phyloP scores from a whole-genome alignment of 129 eudicot genomes.

The Flaveria sonorensis region DNA sequence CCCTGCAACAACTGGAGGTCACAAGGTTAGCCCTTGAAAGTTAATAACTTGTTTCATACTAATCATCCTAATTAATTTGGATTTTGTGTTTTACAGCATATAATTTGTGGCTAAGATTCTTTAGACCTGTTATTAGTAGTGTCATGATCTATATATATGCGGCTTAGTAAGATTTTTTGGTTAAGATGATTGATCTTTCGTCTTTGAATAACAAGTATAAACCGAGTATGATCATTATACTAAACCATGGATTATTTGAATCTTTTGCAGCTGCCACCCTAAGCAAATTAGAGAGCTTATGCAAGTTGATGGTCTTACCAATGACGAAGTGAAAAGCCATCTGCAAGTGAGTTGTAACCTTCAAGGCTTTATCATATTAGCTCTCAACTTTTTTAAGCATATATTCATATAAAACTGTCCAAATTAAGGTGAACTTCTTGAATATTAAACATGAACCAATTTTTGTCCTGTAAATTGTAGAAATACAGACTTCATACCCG shows the following conservation, averaged over 20 bases:
- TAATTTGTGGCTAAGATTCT: conserved; percentile 11
- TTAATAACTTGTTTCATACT: conserved; percentile 10
- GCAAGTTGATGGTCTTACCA: conserved; percentile 93
- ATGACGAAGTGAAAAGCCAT: conserved; percentile 99
- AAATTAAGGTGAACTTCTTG: conserved; percentile 1
- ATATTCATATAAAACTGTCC: neutral
- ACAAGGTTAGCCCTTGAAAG: conserved; percentile 60
- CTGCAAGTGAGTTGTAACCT: conserved; percentile 64
- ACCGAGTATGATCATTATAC: conserved; percentile 19
- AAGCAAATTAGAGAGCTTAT: conserved; percentile 93
- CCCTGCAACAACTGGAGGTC: conserved; percentile 84
- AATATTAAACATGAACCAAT: neutral
- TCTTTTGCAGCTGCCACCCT: conserved; percentile 78
- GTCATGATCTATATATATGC: conserved; percentile 2
- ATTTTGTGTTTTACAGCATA: conserved; percentile 7
- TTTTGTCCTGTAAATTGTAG: conserved; percentile 48
- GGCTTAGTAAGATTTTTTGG: neutral
- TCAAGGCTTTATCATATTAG: conserved; percentile 2
- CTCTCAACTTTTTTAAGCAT: conserved; percentile 5
- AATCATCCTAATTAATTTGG: neutral
- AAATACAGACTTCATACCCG: conserved; percentile 87
- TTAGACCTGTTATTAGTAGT: conserved; percentile 15
- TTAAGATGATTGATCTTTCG: conserved; percentile 12
- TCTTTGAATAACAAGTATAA: neutral
- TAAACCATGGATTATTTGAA: conserved; percentile 2